Evolutionary conservation across 345 rosid species (phyloP).

Genomic region (Camelina laxa): DNA sequence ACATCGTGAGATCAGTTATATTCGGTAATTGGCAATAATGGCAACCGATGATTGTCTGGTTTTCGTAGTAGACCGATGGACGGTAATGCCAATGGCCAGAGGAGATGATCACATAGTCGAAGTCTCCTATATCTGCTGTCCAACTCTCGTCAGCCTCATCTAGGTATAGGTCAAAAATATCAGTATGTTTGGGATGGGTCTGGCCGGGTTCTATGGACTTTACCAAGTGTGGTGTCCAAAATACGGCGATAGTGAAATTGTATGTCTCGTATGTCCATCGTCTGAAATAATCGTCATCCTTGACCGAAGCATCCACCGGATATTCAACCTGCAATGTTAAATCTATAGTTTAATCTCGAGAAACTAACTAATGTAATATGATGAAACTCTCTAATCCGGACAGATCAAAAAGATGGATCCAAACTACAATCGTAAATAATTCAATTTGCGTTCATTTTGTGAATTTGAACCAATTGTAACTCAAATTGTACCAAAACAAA

Average conservation of each 20-base stretch:
- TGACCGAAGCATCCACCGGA: constrained; percentile 67
- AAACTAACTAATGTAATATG: neutral
- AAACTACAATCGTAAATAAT: neutral
- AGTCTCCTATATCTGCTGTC: constrained; percentile 59
- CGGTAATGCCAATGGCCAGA: constrained; percentile 94
- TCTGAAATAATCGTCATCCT: constrained; percentile 60
- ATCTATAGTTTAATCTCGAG: neutral
- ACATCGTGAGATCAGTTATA: constrained; percentile 62
- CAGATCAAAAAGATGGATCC: neutral
- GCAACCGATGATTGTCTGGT: constrained; percentile 56
- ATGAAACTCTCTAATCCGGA: neutral
- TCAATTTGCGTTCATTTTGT: neutral
- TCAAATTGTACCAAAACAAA: neutral
- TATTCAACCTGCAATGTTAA: constrained; percentile 63
- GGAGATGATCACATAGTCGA: constrained; percentile 65
- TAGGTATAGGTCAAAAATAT: constrained; percentile 65
- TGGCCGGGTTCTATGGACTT: constrained; percentile 49
- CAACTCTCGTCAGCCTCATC: constrained; percentile 64
- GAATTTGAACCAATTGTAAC: neutral
- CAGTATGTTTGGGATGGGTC: constrained; percentile 47
- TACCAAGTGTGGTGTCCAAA: constrained; percentile 75
- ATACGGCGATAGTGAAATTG: constrained; percentile 74
- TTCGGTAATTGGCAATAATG: constrained; percentile 59
- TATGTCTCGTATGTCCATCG: constrained; percentile 67
- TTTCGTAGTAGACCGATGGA: constrained; percentile 60